A percentile compares a stretch with the other conserved stretches of the same genome.
Evolutionary conservation across 2,329 filamentous ascomycete species (phyloP).

Genomic region (Purpureocillium takamizusanense): DNA sequence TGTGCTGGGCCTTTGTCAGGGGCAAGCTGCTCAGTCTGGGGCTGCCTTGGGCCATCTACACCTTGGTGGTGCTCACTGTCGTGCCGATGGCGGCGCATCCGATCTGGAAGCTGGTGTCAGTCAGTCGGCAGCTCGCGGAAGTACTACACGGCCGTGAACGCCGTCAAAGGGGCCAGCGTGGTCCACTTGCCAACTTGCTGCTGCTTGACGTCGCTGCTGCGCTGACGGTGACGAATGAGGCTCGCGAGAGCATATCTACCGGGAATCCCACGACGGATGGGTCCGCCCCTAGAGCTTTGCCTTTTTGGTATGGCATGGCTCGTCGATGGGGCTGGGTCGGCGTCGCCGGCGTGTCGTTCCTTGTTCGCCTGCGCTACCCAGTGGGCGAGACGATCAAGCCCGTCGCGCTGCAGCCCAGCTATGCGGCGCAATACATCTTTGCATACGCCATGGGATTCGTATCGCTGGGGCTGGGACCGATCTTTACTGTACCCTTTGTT

Average conservation of each 20-base stretch:
- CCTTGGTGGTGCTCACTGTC: constrained; percentile 4
- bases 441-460: constrained; percentile 11
- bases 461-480: background rate
- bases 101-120: background rate
- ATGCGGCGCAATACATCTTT: constrained; percentile 11
- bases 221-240: background rate
- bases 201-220: constrained; percentile 8
- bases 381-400: constrained; percentile 7
- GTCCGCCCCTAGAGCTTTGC: too few species aligned
- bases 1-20: constrained; percentile 6
- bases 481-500: constrained; percentile 1
- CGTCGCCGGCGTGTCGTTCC: constrained; percentile 2
- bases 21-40: constrained; percentile 8
- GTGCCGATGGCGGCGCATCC: background rate
- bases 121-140: background rate
- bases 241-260: too few species aligned
- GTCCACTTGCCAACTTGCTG: constrained; percentile 11
- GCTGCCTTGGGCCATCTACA: constrained; percentile 8
- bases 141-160: constrained; percentile 2
- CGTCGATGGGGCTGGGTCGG: constrained; percentile 3
- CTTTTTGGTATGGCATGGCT: background rate
- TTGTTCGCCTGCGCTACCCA: constrained; percentile 10
- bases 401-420: constrained; percentile 9
- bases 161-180: constrained; percentile 9
- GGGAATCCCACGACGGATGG: too few species aligned